A percentile compares a stretch with the other conserved stretches of the same genome.
These are phyloP conservation scores for Sclerotinia glacialis DNA, from an alignment of 2,329 filamentous ascomycete species.

Conservation along the genomic window DNA sequence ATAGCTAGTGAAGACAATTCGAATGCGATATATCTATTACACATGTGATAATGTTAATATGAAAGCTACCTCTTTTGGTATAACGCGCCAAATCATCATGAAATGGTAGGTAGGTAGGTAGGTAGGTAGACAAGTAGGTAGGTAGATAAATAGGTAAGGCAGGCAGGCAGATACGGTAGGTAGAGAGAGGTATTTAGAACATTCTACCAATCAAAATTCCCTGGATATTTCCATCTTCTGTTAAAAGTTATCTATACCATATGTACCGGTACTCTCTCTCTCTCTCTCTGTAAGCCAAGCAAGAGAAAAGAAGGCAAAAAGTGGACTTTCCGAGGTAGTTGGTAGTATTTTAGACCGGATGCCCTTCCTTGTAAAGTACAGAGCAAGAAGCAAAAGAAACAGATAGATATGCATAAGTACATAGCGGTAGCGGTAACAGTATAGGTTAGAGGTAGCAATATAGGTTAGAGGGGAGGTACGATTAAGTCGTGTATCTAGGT, in stretches of 20 bases:
- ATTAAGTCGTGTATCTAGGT: not conserved
- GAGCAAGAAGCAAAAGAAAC: not conserved
- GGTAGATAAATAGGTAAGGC: not conserved
- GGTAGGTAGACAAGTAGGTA: too few relatives aligned
- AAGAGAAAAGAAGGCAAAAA: not conserved
- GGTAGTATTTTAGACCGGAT: not conserved
- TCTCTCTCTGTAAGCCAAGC: conserved; percentile 1
- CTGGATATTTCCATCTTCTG: not conserved
- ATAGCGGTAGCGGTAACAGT: too few relatives aligned
- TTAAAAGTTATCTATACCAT: not conserved
- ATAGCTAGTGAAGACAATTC: not conserved
- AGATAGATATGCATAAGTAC: not conserved
- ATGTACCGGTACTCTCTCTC: too few relatives aligned
- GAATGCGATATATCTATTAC: not conserved
- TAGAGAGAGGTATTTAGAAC: not conserved
- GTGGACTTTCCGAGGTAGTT: conserved; percentile 2
- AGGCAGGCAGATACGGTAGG: not conserved
- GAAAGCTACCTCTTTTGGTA: not conserved
- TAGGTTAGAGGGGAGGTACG: not conserved
- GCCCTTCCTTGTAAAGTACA: not conserved
- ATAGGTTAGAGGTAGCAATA: too few relatives aligned
- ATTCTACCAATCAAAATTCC: not conserved
- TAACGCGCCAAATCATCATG: not conserved
- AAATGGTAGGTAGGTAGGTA: not conserved
- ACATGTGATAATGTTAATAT: not conserved